These are phyloP conservation scores for Ogataea nakhonphanomensis DNA, from an alignment of 805 yeast species.

Conservation along the genomic window DNA sequence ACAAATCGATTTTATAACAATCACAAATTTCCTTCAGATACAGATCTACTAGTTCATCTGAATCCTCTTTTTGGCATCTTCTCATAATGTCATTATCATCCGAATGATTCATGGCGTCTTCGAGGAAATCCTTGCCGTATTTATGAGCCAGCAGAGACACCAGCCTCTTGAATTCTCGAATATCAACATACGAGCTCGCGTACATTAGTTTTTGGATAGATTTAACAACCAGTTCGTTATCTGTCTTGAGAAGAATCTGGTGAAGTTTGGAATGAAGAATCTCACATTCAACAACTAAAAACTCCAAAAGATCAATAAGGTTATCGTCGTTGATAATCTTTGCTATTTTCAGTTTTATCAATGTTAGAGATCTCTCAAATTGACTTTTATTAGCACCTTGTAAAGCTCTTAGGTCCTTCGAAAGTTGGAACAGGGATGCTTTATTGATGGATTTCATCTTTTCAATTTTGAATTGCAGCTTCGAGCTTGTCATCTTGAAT, in stretches of 20 bases:
- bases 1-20: conserved; percentile 27
- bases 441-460: conserved; percentile 27
- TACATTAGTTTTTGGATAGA: conserved; percentile 20
- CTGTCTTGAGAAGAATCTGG: conserved; percentile 15
- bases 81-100: conserved; percentile 20
- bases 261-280: conserved; percentile 22
- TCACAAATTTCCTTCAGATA: conserved; percentile 30
- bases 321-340: conserved; percentile 27
- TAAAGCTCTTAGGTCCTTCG: conserved; percentile 20
- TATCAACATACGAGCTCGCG: conserved; percentile 17
- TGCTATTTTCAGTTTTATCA: conserved; percentile 20
- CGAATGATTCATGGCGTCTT: conserved; percentile 14
- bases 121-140: conserved; percentile 25
- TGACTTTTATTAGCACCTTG: conserved; percentile 13
- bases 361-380: conserved; percentile 23
- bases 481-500: conserved; percentile 26
- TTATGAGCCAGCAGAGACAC: conserved; percentile 21
- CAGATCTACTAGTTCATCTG: conserved; percentile 24
- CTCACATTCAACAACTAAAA: conserved; percentile 23
- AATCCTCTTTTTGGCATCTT: conserved; percentile 29
- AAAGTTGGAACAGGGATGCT: conserved; percentile 19
- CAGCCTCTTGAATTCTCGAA: conserved; percentile 26
- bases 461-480: conserved; percentile 25
- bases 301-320: conserved; percentile 23
- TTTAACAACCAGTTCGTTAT: conserved; percentile 17